phyloP scores from a whole-genome alignment of 805 yeast species.

The Nakazawaea ambrosiae region DNA sequence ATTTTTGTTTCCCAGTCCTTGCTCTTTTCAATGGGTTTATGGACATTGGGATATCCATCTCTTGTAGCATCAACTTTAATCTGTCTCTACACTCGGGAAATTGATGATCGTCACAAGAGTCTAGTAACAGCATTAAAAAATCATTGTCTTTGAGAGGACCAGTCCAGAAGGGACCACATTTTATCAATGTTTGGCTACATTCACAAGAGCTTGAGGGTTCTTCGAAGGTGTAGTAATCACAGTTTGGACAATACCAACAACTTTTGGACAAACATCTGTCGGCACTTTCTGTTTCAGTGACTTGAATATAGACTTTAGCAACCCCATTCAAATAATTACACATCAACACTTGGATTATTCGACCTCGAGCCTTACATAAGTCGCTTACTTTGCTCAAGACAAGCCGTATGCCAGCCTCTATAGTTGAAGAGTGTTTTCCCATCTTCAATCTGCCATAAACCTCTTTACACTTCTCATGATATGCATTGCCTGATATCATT shows the following conservation, averaged over 20 bases:
- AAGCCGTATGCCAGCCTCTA: slow-evolving; percentile 86
- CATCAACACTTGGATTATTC: slow-evolving; percentile 69
- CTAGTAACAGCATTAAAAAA: too few species aligned
- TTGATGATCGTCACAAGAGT: too few species aligned
- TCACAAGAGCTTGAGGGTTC: too few species aligned
- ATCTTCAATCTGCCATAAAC: slow-evolving; percentile 57
- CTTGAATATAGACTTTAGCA: background rate
- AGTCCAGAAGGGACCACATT: slow-evolving; percentile 1
- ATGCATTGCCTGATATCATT: slow-evolving; percentile 90
- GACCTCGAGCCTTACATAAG: slow-evolving; percentile 77
- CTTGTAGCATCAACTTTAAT: too few species aligned
- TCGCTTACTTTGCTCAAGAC: slow-evolving; percentile 64
- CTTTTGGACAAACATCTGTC: background rate
- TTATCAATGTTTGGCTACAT: too few species aligned
- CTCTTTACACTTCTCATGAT: slow-evolving; percentile 94
- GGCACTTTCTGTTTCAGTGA: background rate
- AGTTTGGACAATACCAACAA: slow-evolving; percentile 1
- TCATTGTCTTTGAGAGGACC: slow-evolving; percentile 1
- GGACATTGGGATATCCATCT: slow-evolving; percentile 1
- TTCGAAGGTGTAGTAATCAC: slow-evolving; percentile 6
- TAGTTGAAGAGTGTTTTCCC: slow-evolving; percentile 86
- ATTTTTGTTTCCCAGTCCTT: background rate
- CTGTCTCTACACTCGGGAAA: too few species aligned
- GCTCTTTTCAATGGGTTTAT: slow-evolving; percentile 1
- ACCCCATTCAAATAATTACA: slow-evolving; percentile 21